Evolutionary conservation across 352 stramenopile species (phyloP).

Genomic region (Stramenopiles sp.): DNA sequence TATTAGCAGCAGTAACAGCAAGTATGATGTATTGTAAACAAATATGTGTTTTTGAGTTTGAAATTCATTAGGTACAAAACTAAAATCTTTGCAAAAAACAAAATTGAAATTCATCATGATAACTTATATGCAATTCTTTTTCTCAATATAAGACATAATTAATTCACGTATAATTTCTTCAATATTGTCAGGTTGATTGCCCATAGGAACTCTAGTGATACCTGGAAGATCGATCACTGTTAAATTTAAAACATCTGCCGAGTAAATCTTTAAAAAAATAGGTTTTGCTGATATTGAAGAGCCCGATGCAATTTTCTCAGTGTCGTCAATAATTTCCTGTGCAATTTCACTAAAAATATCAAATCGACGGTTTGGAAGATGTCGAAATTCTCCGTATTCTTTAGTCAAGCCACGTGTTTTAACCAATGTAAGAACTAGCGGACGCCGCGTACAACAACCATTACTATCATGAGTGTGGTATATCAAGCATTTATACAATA

Average conservation of each 20-base stretch:
- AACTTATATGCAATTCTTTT: conserved; percentile 96
- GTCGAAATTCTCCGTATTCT: conserved; percentile 94
- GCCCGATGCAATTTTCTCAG: conserved; percentile 20
- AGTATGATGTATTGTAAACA: too few species aligned
- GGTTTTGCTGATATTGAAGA: conserved; percentile 79
- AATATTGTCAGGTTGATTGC: conserved; percentile 94
- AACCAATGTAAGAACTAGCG: not conserved
- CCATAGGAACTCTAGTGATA: conserved; percentile 74
- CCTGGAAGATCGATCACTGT: conserved; percentile 95
- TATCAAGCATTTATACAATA: not conserved
- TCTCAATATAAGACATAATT: conserved; percentile 85
- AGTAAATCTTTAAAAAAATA: conserved; percentile 96
- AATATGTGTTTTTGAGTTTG: too few species aligned
- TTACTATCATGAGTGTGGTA: not conserved
- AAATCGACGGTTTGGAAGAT: conserved; percentile 66
- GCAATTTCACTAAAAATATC: conserved; percentile 81
- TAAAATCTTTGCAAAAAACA: too few species aligned
- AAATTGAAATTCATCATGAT: too few species aligned
- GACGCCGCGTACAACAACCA: not conserved
- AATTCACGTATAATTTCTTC: conserved; percentile 96
- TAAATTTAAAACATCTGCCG: conserved; percentile 78
- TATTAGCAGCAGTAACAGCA: conserved; percentile 89
- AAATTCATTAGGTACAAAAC: too few species aligned
- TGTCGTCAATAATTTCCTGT: conserved; percentile 81
- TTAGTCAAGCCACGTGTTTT: not conserved